Evolutionary conservation across 176 grass and related monocot species (phyloP).

Genomic region (Aechmea fasciata): DNA sequence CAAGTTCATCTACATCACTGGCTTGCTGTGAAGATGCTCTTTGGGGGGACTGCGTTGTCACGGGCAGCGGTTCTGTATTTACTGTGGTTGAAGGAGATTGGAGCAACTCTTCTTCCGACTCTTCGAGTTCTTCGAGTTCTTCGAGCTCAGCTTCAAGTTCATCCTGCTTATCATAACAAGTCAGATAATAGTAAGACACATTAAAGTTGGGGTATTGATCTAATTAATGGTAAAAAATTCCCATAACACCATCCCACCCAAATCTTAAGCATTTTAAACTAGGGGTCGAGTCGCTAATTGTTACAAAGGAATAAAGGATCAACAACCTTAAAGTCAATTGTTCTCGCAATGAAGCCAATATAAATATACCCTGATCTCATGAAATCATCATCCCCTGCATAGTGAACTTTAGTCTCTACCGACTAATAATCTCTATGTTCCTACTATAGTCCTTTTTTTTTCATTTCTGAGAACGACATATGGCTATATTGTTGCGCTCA

Average conservation of each 20-base stretch:
- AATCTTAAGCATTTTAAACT: too few relatives aligned
- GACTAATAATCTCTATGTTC: too few relatives aligned
- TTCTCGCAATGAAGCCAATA: neutral
- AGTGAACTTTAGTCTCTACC: too few relatives aligned
- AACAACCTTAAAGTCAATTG: neutral
- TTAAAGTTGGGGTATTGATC: neutral
- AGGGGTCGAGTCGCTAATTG: too few relatives aligned
- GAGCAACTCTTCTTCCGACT: conserved; percentile 28
- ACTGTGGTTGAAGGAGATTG: neutral
- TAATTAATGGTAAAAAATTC: neutral
- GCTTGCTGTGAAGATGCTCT: conserved; percentile 14
- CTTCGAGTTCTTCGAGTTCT: conserved; percentile 45
- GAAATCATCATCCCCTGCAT: too few relatives aligned
- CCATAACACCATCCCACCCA: too few relatives aligned
- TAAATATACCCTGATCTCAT: too few relatives aligned
- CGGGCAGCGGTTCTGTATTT: neutral
- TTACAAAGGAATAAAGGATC: neutral
- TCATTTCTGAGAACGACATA: too few relatives aligned
- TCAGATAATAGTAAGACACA: neutral
- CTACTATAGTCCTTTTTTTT: too few relatives aligned
- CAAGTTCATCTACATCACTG: conserved; percentile 27
- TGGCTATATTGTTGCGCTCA: too few relatives aligned
- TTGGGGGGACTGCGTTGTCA: neutral
- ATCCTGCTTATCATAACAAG: conserved; percentile 25
- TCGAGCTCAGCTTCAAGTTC: conserved; percentile 60